These are phyloP conservation scores for Populus hybrid DNA, from an alignment of 441 rosid species.

Conservation along the genomic window DNA sequence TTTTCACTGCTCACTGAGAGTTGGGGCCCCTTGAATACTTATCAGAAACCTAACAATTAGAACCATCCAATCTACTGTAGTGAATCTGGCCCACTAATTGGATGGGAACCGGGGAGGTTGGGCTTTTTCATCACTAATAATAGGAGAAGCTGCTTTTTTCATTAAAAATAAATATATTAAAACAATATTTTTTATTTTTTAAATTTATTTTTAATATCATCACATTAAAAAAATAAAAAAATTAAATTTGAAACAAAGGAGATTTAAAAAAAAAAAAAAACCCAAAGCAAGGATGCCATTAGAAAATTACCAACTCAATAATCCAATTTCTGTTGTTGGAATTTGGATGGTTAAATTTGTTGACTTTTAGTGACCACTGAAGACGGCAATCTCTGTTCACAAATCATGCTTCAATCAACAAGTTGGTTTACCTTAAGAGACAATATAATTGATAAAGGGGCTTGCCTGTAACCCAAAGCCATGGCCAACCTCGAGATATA, in stretches of 20 bases:
- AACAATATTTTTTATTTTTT: no score
- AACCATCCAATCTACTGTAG: not conserved
- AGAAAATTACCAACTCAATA: no score
- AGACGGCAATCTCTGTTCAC: constrained; percentile 12
- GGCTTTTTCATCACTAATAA: not conserved
- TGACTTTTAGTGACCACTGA: constrained; percentile 7
- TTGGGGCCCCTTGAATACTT: not conserved
- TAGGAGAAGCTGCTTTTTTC: not conserved
- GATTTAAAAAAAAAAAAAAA: no score
- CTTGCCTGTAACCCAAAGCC: constrained; percentile 20
- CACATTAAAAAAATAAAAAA: no score
- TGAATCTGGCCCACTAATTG: not conserved
- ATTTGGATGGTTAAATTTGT: not conserved
- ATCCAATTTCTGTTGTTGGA: no score
- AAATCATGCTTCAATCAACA: constrained; percentile 23
- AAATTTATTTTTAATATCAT: no score
- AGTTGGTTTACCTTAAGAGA: constrained; percentile 22
- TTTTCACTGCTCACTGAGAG: not conserved
- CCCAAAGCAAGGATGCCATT: no score
- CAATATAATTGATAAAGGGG: constrained; percentile 27
- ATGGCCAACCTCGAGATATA: constrained; percentile 13
- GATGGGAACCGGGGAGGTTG: not conserved
- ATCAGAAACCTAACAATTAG: not conserved
- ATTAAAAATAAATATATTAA: no score
- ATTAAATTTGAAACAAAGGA: no score